Base-by-base conservation (phyloP, 2,329 filamentous ascomycete genomes). In the Neonectria neomacrospora region DNA sequence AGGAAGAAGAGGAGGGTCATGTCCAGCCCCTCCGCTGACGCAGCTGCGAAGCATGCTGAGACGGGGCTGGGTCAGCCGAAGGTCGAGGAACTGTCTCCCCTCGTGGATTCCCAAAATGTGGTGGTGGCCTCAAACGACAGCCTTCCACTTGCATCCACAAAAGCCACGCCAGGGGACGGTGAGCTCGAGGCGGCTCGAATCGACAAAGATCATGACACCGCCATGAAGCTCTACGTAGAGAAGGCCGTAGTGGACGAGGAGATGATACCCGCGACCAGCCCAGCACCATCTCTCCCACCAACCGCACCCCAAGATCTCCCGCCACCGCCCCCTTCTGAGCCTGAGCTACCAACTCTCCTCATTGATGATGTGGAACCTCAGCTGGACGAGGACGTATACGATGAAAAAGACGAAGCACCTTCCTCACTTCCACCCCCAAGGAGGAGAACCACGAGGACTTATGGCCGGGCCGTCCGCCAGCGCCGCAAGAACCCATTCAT, bases 191-290 rank as follows among this genome's bases (percentile, higher is more conserved):
- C 23, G 3, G 58, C 67, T 14, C 44, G 64, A 5, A 47, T 53
- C 41, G 66, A 67, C 16, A 32, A 64, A 11, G 65, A 64, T 22
- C 61, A 67, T 10, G 65, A 66, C 23, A 32, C 45, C 3, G 26
- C 58, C 14, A 55, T 62, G 23, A 45, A 63, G 42, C 52, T 48
- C n/a, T 67, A 65, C 8, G 57, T 18, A 28, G 61, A 67, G 14
- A 74, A 71, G 26, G 52, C 61, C 10, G 32, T 57, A 1, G 48
- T 65, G 2, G 76, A 77, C 2, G 77, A 78, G 45, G 77, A 79
- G n/a, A 76, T 74, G 69, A 80, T 80, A 60, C 78, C 78, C 1
- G 78, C 78, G 48, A 80, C 78, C 26, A 80, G 78, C 37, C 78
- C 78, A n/a, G 65, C 74, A 2, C 69, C 71, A 34, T 74, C 75